Conservation (phyloP, 2,329 filamentous ascomycete species). For the Exophiala oligosperma region DNA sequence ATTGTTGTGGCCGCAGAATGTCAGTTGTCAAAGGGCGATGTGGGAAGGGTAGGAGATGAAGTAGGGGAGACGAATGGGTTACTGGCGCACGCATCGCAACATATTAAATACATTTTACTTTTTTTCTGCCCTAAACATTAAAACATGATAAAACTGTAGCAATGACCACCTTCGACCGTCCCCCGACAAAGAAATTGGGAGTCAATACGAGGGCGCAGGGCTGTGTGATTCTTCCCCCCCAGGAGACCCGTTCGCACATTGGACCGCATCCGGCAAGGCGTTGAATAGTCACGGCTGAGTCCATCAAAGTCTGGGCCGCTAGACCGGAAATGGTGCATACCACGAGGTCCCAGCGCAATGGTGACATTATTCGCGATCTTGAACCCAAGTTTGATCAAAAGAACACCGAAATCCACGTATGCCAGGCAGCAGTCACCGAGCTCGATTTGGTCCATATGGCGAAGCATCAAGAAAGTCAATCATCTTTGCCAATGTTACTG, state of each 20-base stretch:
- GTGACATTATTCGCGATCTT: too few relatives aligned
- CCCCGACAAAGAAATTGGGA: too few relatives aligned
- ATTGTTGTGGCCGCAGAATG: background rate
- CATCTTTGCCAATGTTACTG: too few relatives aligned
- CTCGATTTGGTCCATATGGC: background rate
- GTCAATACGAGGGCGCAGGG: too few relatives aligned
- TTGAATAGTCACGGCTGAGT: background rate
- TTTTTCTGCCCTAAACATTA: too few relatives aligned
- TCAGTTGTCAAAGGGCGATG: background rate
- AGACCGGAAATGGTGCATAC: background rate
- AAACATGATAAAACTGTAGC: too few relatives aligned
- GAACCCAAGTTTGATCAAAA: too few relatives aligned
- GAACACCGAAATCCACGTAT: too few relatives aligned
- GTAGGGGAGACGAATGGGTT: background rate
- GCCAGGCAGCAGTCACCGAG: background rate
- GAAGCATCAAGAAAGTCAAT: background rate
- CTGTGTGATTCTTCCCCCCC: too few relatives aligned
- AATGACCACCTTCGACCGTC: too few relatives aligned
- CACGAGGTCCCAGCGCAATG: background rate
- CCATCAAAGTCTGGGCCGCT: background rate
- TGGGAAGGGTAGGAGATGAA: background rate
- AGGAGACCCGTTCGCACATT: constrained; percentile 3
- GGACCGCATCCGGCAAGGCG: constrained; percentile 9
- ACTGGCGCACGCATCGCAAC: background rate
- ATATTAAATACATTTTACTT: background rate